These are phyloP conservation scores for Wickerhamomyces queroliae DNA, from an alignment of 805 yeast genomes.

Conservation along the genomic window DNA sequence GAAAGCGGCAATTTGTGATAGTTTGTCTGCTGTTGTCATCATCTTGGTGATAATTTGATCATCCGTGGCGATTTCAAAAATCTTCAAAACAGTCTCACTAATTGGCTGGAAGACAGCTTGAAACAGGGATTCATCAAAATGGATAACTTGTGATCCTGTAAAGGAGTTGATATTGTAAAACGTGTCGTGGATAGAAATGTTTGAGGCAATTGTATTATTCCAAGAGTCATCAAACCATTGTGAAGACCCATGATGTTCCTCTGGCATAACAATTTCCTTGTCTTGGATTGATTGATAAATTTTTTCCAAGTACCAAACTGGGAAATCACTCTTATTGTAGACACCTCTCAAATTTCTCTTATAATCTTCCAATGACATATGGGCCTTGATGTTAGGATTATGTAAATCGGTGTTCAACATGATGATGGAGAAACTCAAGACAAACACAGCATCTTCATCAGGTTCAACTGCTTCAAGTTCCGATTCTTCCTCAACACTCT, in stretches of 20 bases:
- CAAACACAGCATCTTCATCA: conserved; percentile 81
- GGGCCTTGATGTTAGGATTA: conserved; percentile 86
- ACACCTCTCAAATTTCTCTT: conserved; percentile 76
- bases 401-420: conserved; percentile 93
- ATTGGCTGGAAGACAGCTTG: conserved; percentile 55
- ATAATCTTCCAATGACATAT: conserved; percentile 85
- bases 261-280: conserved; percentile 94
- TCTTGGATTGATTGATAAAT: conserved; percentile 77
- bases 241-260: conserved; percentile 90
- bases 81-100: conserved; percentile 66
- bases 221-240: conserved; percentile 89
- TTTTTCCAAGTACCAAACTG: conserved; percentile 76
- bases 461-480: conserved; percentile 53
- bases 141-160: conserved; percentile 29
- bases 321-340: conserved; percentile 71
- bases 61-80: conserved; percentile 84
- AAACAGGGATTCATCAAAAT: conserved; percentile 71
- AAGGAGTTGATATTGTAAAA: conserved; percentile 15
- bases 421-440: conserved; percentile 85
- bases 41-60: conserved; percentile 85
- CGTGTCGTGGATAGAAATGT: conserved; percentile 28
- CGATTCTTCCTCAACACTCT: conserved; percentile 18
- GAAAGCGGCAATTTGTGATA: conserved; percentile 68
- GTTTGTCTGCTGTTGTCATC: conserved; percentile 82
- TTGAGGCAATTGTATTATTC: conserved; percentile 55